Evolutionary conservation across 1,139 yeast genomes (phyloP).

Genomic region (Lodderomyces jiufengensis): DNA sequence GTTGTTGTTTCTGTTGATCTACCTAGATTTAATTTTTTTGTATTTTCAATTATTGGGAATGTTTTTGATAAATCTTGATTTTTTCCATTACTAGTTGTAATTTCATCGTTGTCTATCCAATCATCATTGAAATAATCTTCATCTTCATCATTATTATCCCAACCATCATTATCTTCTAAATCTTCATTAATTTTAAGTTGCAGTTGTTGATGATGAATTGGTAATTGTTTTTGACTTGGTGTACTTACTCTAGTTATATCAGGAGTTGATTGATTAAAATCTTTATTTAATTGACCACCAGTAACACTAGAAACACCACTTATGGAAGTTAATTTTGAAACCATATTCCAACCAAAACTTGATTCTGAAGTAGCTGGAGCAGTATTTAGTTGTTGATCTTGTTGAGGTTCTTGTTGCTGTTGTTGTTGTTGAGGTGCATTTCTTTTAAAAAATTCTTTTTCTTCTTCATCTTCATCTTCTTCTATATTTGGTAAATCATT

Average conservation of each 20-base stretch:
- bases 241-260: constrained; percentile 31
- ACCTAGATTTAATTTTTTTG: constrained; percentile 10
- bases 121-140: constrained; percentile 17
- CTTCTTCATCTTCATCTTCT: constrained; percentile 35
- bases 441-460: constrained; percentile 30
- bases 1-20: constrained; percentile 11
- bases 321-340: constrained; percentile 34
- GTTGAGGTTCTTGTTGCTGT: background rate
- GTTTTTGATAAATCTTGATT: constrained; percentile 3
- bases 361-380: constrained; percentile 1
- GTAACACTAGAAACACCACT: constrained; percentile 10
- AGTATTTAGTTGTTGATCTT: constrained; percentile 1
- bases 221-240: constrained; percentile 18
- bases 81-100: constrained; percentile 6
- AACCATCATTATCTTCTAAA: constrained; percentile 51
- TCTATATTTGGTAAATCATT: constrained; percentile 47
- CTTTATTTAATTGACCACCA: constrained; percentile 29
- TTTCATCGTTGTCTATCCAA: constrained; percentile 13
- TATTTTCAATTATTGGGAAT: constrained; percentile 10
- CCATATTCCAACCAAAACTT: constrained; percentile 29
- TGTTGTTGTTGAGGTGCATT: constrained; percentile 18
- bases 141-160: constrained; percentile 18
- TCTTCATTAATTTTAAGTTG: constrained; percentile 41
- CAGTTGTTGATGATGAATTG: constrained; percentile 8
- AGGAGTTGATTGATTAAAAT: constrained; percentile 41